Evolutionary conservation across 257 asterid genomes (phyloP).

Genomic region (Thymus mandschuricus): DNA sequence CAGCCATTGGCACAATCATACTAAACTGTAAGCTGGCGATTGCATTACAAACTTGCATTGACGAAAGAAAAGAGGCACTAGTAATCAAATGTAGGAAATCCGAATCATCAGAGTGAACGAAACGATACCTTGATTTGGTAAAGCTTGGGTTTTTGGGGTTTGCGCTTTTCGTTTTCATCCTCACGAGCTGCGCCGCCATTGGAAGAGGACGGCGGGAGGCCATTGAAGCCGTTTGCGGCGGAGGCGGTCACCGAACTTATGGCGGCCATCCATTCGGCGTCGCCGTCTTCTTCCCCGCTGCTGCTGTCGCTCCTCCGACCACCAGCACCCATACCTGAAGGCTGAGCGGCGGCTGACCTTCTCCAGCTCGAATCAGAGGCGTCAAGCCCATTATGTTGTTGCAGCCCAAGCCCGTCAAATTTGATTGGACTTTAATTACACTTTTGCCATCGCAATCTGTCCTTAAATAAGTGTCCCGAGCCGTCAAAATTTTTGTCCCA

Average conservation of each 20-base stretch:
- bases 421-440: too few relatives aligned
- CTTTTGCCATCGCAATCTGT: too few relatives aligned
- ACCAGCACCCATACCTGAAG: slow-evolving; percentile 42
- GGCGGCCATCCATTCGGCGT: slow-evolving; percentile 86
- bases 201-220: background rate
- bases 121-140: slow-evolving; percentile 71
- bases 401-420: background rate
- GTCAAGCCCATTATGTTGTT: background rate
- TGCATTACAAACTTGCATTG: too few relatives aligned
- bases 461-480: too few relatives aligned
- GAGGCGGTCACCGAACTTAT: slow-evolving; percentile 64
- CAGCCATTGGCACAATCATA: slow-evolving; percentile 20
- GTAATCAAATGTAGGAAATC: background rate
- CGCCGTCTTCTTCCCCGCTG: slow-evolving; percentile 88
- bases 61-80: background rate
- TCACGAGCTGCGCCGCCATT: slow-evolving; percentile 14
- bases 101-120: background rate
- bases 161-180: slow-evolving; percentile 41
- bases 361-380: slow-evolving; percentile 6
- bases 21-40: background rate
- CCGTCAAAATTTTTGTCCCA: too few relatives aligned
- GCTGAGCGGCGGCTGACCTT: slow-evolving; percentile 17
- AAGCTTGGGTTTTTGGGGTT: slow-evolving; percentile 55
- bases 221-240: slow-evolving; percentile 32
- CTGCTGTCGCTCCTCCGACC: slow-evolving; percentile 46